A percentile compares a stretch with the other conserved stretches of the same genome.
Evolutionary conservation across 2,329 filamentous ascomycete genomes (phyloP).

Genomic region (Cordyceps cicadae): DNA sequence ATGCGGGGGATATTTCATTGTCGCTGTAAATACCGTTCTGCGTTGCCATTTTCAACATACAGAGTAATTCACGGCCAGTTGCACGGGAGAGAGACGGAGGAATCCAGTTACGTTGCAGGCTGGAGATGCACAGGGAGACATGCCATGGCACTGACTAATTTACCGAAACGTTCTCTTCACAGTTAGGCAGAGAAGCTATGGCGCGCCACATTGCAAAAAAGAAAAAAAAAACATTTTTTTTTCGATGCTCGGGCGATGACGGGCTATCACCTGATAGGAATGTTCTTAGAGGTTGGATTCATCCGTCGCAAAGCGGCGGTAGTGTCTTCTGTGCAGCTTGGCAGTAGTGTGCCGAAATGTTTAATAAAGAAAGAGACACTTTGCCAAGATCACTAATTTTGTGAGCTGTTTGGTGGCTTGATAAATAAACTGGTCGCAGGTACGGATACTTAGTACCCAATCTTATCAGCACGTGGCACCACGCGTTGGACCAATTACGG

Average conservation of each 20-base stretch:
- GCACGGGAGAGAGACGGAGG: not conserved
- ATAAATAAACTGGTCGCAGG: not conserved
- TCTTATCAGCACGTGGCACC: conserved; percentile 10
- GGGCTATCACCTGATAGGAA: not conserved
- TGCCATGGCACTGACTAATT: not conserved
- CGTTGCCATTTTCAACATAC: not conserved
- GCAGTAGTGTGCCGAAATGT: not conserved
- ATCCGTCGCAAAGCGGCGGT: not conserved
- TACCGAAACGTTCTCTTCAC: not conserved
- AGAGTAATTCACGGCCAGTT: not conserved
- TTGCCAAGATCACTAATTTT: not conserved
- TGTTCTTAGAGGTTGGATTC: not conserved
- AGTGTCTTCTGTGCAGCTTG: too few species aligned
- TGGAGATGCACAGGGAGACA: not conserved
- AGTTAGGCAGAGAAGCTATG: not conserved
- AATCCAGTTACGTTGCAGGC: not conserved
- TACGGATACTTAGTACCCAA: not conserved
- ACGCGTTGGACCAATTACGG: not conserved
- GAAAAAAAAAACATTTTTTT: conserved; percentile 14
- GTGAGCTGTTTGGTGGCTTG: not conserved
- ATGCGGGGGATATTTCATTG: not conserved
- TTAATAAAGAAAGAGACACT: not conserved
- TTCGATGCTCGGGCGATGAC: not conserved
- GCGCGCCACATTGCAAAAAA: conserved; percentile 10
- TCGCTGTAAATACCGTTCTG: not conserved